phyloP scores from a whole-genome alignment of 2,329 filamentous ascomycete genomes.

The Diatrype stigma region DNA sequence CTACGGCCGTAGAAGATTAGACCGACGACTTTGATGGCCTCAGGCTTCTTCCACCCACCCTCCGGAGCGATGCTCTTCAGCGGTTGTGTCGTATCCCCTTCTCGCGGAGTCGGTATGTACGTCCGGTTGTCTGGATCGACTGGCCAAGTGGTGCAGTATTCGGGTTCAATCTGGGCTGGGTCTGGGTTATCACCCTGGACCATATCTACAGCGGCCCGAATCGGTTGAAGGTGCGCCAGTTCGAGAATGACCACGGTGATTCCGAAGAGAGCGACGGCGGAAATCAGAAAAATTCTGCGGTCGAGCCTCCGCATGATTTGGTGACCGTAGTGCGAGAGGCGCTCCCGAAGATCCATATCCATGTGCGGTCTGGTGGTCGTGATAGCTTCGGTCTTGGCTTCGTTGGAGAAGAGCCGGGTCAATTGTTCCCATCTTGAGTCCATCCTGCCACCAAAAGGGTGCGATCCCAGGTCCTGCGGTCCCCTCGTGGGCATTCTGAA shows the following conservation, averaged over 20 bases:
- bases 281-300: conserved; percentile 17
- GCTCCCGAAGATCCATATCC: neutral
- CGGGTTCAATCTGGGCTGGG: conserved; percentile 3
- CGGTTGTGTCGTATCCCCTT: conserved; percentile 11
- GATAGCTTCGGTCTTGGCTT: neutral
- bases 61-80: conserved; percentile 21
- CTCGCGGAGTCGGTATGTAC: conserved; percentile 12
- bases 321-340: neutral
- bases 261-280: conserved; percentile 15
- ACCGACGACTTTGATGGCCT: conserved; percentile 35
- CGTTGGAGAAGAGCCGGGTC: neutral
- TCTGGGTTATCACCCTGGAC: conserved; percentile 3
- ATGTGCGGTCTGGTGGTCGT: neutral
- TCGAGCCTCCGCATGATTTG: conserved; percentile 14
- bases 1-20: conserved; percentile 44
- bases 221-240: neutral
- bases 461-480: neutral
- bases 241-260: conserved; percentile 21
- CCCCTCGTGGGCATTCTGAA: neutral
- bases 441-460: neutral
- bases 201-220: neutral
- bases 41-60: conserved; percentile 26
- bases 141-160: conserved; percentile 28
- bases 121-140: conserved; percentile 14
- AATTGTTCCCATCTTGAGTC: neutral